Base-by-base conservation (phyloP, 2,329 filamentous ascomycete species). In the Alternaria triticimaculans region DNA sequence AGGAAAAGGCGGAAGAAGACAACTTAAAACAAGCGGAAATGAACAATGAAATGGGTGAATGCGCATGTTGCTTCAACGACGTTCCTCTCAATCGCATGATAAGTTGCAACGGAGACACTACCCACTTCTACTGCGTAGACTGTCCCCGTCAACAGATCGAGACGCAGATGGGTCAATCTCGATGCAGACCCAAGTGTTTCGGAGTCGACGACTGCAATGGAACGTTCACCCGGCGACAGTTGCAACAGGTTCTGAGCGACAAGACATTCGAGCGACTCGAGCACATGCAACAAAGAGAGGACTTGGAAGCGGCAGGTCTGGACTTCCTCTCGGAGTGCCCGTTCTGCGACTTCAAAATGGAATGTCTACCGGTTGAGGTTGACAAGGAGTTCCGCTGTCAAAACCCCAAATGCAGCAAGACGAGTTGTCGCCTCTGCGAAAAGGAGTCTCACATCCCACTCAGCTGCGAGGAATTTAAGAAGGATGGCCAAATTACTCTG, bases 261-360 rank as follows among this genome's bases (percentile, higher is more conserved):
- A 87, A 86, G 49, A 82, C 89, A 0, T 82, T 87, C 28, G 81
- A 84, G 4, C 90, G 89, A 9, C 82, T 97, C 3, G 90, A 91
- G 60, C 85, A 87, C 21, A 86, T 94, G 55, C 90, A 94, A 74
- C 89, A 92, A 76, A 87, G 91, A 71, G 86, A 89, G 18, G 86
- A 88, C 23, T 83, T 97, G 43, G 86, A 87, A n/a, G 83, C 87
- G 64, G 92, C 92, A 1, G 87, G 85, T 0, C 85, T 96, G 37
- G 88, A 93, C 44, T 88, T 90, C 64, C 85, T 97, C 2, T 91
- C 87, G 30, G 88, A 87, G 30, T 97, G 93, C 69, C 92, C 93
- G 0, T 96, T 94, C 74, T 97, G 93, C 77, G 89, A 92, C 21
- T 96, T 88, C 81, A 92, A 92, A 45, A 91, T 89, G 33, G 90